Evolutionary conservation across 192 early-diverging fungal genomes (phyloP).

Genomic region (Backusella liffmaniae): DNA sequence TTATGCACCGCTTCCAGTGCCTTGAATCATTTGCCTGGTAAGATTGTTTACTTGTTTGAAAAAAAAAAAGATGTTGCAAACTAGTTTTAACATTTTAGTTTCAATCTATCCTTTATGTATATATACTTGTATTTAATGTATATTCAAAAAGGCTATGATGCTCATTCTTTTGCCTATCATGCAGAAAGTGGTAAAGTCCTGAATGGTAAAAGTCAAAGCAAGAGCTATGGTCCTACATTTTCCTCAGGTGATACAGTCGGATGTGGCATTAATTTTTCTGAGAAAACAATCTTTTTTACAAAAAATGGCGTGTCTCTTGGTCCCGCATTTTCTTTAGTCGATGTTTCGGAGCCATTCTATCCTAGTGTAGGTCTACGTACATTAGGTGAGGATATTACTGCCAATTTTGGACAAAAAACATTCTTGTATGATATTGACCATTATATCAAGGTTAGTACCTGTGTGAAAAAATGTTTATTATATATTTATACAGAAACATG

Average conservation of each 20-base stretch:
- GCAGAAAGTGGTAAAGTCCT: constrained; percentile 93
- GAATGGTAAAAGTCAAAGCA: constrained; percentile 69
- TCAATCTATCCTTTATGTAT: neutral
- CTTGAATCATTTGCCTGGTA: constrained; percentile 80
- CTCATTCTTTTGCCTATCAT: constrained; percentile 93
- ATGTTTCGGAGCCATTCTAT: constrained; percentile 47
- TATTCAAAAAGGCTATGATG: constrained; percentile 73
- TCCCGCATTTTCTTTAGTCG: constrained; percentile 47
- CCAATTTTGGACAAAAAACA: constrained; percentile 72
- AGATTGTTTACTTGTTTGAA: neutral
- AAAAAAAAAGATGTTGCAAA: neutral
- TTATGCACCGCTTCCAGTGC: constrained; percentile 56
- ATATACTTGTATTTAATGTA: neutral
- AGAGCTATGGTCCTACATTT: constrained; percentile 81
- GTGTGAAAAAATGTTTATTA: constrained; percentile 11
- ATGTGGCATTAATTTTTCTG: constrained; percentile 85
- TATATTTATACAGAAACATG: neutral
- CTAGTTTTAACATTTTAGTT: neutral
- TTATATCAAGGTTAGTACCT: constrained; percentile 53
- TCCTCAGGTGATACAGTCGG: constrained; percentile 90
- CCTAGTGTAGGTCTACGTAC: constrained; percentile 75
- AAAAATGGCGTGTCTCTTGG: constrained; percentile 83
- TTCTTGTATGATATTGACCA: constrained; percentile 75
- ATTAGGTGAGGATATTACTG: constrained; percentile 68
- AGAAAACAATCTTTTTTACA: constrained; percentile 79